Evolutionary conservation across 192 early-diverging fungal species (phyloP).

Genomic region (Podila horticola): DNA sequence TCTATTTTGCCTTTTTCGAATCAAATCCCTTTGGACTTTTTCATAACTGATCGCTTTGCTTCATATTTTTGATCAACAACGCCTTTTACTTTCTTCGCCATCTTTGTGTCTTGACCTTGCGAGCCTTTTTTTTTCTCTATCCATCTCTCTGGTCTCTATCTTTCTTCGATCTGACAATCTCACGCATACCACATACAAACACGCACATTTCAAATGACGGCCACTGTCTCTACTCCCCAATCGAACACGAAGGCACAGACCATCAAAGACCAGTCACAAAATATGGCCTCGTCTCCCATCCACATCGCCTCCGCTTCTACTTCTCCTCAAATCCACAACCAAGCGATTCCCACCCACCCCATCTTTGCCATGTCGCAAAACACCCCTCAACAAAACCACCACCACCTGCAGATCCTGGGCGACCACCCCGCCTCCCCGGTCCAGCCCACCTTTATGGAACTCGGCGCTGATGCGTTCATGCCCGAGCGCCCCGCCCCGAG

Average conservation of each 20-base stretch:
- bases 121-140: neutral
- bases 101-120: neutral
- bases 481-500: constrained; percentile 24
- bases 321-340: neutral
- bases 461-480: constrained; percentile 44
- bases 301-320: neutral
- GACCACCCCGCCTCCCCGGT: constrained; percentile 45
- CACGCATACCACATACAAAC: neutral
- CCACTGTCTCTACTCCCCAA: constrained; percentile 42
- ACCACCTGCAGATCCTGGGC: constrained; percentile 47
- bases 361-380: constrained; percentile 8
- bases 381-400: constrained; percentile 19
- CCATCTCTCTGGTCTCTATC: too few relatives aligned
- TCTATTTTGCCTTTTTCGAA: too few relatives aligned
- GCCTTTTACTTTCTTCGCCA: neutral
- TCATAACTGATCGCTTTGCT: too few relatives aligned
- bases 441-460: constrained; percentile 29
- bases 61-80: too few relatives aligned
- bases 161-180: neutral
- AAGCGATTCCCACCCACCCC: constrained; percentile 1
- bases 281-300: constrained; percentile 8
- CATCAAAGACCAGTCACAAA: constrained; percentile 21
- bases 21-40: too few relatives aligned
- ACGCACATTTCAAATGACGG: constrained; percentile 19
- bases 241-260: constrained; percentile 50